phyloP scores from a whole-genome alignment of 306 rosid genomes.

The Fragaria vesca region DNA sequence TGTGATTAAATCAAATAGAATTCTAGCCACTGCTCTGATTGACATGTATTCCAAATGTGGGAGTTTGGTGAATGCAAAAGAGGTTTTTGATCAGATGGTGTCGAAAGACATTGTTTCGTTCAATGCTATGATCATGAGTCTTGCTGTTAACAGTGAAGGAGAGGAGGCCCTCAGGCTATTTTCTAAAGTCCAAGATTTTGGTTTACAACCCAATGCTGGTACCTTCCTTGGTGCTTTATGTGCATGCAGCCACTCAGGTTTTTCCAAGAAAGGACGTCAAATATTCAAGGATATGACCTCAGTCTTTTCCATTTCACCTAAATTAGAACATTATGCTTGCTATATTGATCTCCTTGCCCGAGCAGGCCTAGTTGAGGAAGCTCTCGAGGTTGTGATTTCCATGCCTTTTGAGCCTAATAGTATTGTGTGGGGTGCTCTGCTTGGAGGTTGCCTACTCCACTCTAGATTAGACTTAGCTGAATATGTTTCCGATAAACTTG shows the following conservation, averaged over 20 bases:
- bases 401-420: slow-evolving; percentile 62
- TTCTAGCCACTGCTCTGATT: slow-evolving; percentile 58
- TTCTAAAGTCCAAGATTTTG: slow-evolving; percentile 40
- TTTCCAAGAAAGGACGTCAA: slow-evolving; percentile 41
- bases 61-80: slow-evolving; percentile 48
- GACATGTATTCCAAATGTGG: slow-evolving; percentile 74
- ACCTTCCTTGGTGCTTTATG: slow-evolving; percentile 56
- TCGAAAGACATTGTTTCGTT: slow-evolving; percentile 57
- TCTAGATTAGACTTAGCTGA: slow-evolving; percentile 51
- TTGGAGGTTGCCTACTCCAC: slow-evolving; percentile 60
- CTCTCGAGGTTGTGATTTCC: slow-evolving; percentile 38
- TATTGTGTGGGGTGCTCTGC: slow-evolving; percentile 66
- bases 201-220: slow-evolving; percentile 47
- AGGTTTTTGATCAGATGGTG: slow-evolving; percentile 50
- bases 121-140: slow-evolving; percentile 71
- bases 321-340: slow-evolving; percentile 59
- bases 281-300: slow-evolving; percentile 39
- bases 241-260: slow-evolving; percentile 66
- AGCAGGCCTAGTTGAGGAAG: slow-evolving; percentile 55
- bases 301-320: slow-evolving; percentile 26
- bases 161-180: slow-evolving; percentile 54
- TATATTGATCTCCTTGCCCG: slow-evolving; percentile 65
- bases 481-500: slow-evolving; percentile 53
- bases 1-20: slow-evolving; percentile 48
- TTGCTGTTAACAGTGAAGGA: slow-evolving; percentile 58